These are phyloP conservation scores for Tricholoma sp. DNA, from an alignment of 768 basidiomycete genomes.

Conservation along the genomic window DNA sequence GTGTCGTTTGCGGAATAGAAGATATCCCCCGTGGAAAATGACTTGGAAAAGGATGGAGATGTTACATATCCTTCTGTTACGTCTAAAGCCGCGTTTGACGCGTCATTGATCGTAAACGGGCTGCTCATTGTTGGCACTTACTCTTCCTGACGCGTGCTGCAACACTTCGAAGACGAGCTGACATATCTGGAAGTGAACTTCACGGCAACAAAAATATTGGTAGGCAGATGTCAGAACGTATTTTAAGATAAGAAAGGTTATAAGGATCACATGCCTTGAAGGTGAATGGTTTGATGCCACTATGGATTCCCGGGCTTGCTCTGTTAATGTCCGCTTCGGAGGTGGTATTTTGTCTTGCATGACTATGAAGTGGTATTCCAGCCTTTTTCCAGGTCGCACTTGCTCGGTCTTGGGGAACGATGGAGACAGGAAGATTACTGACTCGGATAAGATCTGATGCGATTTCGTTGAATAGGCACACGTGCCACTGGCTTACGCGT, in stretches of 20 bases:
- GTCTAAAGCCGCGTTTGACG: slow-evolving; percentile 35
- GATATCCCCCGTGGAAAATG: slow-evolving; percentile 36
- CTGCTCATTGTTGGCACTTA: slow-evolving; percentile 25
- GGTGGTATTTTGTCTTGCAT: slow-evolving; percentile 8
- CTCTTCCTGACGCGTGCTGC: slow-evolving; percentile 59
- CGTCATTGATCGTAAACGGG: slow-evolving; percentile 10
- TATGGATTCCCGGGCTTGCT: slow-evolving; percentile 15
- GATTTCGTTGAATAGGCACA: too few species aligned
- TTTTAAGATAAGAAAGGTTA: neutral
- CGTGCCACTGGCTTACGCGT: too few species aligned
- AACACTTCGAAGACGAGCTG: slow-evolving; percentile 49
- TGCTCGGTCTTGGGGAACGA: too few species aligned
- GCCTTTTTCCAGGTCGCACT: too few species aligned
- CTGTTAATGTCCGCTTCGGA: slow-evolving; percentile 26
- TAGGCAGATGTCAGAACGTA: neutral
- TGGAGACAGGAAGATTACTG: neutral
- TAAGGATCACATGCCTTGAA: slow-evolving; percentile 10
- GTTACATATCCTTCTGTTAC: slow-evolving; percentile 57
- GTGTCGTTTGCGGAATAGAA: slow-evolving; percentile 56
- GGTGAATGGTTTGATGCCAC: slow-evolving; percentile 10
- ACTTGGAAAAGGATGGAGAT: slow-evolving; percentile 35
- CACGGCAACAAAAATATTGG: neutral
- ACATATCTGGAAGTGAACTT: slow-evolving; percentile 45
- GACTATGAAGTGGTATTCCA: neutral
- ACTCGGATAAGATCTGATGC: too few species aligned